Evolutionary conservation across 768 basidiomycete species (phyloP).

Genomic region (Trametes cinnabarina): DNA sequence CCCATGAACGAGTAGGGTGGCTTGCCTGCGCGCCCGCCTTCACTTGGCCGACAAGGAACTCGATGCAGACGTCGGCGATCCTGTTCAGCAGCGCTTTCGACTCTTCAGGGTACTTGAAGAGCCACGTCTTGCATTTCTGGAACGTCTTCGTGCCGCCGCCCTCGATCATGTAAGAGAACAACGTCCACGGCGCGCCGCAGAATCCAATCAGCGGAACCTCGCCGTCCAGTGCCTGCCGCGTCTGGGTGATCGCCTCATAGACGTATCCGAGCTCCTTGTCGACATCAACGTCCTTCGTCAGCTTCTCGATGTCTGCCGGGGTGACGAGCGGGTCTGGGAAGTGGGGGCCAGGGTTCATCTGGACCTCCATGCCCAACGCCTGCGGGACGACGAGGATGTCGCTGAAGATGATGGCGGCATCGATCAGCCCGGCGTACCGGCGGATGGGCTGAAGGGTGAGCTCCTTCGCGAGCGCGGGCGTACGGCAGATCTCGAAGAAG

Average conservation of each 20-base stretch:
- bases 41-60: slow-evolving; percentile 89
- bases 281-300: slow-evolving; percentile 69
- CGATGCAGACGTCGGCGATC: slow-evolving; percentile 87
- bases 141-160: slow-evolving; percentile 91
- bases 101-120: slow-evolving; percentile 86
- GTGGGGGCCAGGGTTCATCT: slow-evolving; percentile 90
- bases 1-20: not conserved
- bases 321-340: slow-evolving; percentile 84
- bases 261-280: slow-evolving; percentile 86
- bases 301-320: slow-evolving; percentile 67
- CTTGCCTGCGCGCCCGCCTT: slow-evolving; percentile 93
- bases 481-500: slow-evolving; percentile 94
- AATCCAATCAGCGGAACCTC: slow-evolving; percentile 97
- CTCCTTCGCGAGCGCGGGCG: slow-evolving; percentile 83
- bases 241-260: slow-evolving; percentile 86
- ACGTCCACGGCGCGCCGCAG: slow-evolving; percentile 96
- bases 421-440: slow-evolving; percentile 80
- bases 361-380: slow-evolving; percentile 93
- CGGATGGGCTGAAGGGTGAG: slow-evolving; percentile 93
- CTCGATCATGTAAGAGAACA: slow-evolving; percentile 98
- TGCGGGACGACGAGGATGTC: slow-evolving; percentile 98
- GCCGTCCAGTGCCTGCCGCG: slow-evolving; percentile 76
- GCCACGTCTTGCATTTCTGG: slow-evolving; percentile 90
- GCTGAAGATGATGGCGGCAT: slow-evolving; percentile 97
- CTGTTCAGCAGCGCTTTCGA: slow-evolving; percentile 72